A percentile compares a stretch with the other conserved stretches of the same genome.
phyloP scores from a whole-genome alignment of 805 yeast genomes.

The Maudiozyma bulderi region DNA sequence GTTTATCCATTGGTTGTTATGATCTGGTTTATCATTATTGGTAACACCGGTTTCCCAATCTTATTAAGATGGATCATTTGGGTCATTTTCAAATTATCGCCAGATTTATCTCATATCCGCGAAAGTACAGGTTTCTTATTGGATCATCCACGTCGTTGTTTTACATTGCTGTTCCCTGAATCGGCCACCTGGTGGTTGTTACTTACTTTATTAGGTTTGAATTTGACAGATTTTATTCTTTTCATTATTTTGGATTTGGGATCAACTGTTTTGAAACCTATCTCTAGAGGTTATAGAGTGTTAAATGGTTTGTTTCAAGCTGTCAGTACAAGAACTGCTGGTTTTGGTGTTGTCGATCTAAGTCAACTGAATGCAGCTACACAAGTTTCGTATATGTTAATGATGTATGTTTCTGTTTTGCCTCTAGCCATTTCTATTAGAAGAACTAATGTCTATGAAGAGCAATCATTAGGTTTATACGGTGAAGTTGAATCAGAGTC shows the following conservation, averaged over 20 bases:
- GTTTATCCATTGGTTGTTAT: constrained; percentile 55
- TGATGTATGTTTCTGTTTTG: constrained; percentile 97
- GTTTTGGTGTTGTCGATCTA: constrained; percentile 66
- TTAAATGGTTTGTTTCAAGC: constrained; percentile 86
- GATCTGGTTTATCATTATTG: constrained; percentile 70
- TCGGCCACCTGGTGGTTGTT: constrained; percentile 94
- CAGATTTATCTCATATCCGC: constrained; percentile 48
- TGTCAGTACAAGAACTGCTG: constrained; percentile 88
- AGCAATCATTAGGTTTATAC: constrained; percentile 91
- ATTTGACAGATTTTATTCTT: constrained; percentile 67
- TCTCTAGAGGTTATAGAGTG: constrained; percentile 60
- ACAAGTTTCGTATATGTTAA: constrained; percentile 84
- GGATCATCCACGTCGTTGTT: constrained; percentile 96
- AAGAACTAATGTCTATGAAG: constrained; percentile 96
- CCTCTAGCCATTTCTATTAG: constrained; percentile 95
- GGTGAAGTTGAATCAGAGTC: constrained; percentile 26
- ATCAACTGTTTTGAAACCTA: constrained; percentile 38
- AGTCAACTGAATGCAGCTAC: constrained; percentile 76
- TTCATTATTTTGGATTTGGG: constrained; percentile 71
- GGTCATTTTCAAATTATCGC: constrained; percentile 59
- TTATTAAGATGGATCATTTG: constrained; percentile 73
- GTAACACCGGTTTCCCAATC: constrained; percentile 93
- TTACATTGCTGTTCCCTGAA: constrained; percentile 82
- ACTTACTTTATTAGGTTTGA: constrained; percentile 59
- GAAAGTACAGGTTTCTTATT: constrained; percentile 80